Evolutionary conservation across 164 flowering plant genomes (phyloP), one percentile per base, ranked within the genome.

Genomic region (Aristolochia californica): DNA sequence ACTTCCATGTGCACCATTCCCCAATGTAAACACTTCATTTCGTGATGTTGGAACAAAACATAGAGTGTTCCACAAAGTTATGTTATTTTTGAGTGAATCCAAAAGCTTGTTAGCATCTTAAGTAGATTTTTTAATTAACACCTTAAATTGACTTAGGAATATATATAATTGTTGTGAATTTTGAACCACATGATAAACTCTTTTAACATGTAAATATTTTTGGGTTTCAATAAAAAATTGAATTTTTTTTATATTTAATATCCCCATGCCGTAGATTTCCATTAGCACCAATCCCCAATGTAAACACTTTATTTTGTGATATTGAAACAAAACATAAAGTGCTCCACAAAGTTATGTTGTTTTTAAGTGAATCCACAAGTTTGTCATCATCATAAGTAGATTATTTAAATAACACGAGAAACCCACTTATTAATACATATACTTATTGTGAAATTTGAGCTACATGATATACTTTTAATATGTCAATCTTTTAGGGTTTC

Each of bases 1-100:
- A 67, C 81, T 75, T 66, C 85, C 85, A 60, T 78, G 78, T 8
- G 74, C 74, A 53, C 83, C 85, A 61, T 56, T 73, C 17, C 85
- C 85, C 96, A 93, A 88, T 23, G 91, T 80, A 65, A 72, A 83
- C 14, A 83, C 82, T 67, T 84, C 87, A 56, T 77, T 78, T 77
- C 84, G 75, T 58, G 97, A 74, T 44, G 91, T n/a, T n/a, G n/a
- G n/a, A n/a, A n/a, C n/a, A n/a, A n/a, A n/a, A n/a, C n/a, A n/a
- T n/a, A n/a, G n/a, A n/a, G n/a, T n/a, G n/a, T n/a, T n/a, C n/a
- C n/a, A n/a, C n/a, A n/a, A n/a, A 81, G 49, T 77, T 77, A 56
- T 73, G 83, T 68, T 80, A 68, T 58, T 81, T 81, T 61, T 74
- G 69, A 12, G 80, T 75, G 55, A 81, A 77, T 48, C 83, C 77